Conservation (phyloP, 2,329 filamentous ascomycete species). For the Colletotrichum sublineola region DNA sequence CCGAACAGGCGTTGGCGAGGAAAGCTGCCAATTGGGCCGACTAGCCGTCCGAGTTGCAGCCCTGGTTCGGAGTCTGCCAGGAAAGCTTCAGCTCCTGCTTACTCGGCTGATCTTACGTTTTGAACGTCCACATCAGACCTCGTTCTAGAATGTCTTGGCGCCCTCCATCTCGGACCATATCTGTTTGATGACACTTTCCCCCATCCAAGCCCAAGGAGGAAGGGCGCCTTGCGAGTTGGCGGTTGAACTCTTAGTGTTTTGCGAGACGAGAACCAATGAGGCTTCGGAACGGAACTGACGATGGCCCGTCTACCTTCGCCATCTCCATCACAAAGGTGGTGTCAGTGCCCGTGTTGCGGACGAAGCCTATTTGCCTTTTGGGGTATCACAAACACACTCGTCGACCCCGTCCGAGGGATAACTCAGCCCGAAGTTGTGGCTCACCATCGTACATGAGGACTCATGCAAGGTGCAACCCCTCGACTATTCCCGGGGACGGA, state of each 20-base stretch:
- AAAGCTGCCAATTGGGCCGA: slow-evolving; percentile 13
- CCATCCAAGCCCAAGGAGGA: slow-evolving; percentile 13
- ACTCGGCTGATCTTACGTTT: slow-evolving; percentile 37
- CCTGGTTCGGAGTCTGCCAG: slow-evolving; percentile 14
- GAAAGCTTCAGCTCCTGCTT: slow-evolving; percentile 16
- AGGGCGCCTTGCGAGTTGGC: not conserved
- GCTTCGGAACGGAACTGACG: not conserved
- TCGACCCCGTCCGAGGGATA: not conserved
- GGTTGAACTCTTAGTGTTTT: not conserved
- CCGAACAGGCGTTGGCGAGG: not conserved
- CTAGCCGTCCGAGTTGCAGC: not conserved
- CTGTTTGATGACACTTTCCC: slow-evolving; percentile 7
- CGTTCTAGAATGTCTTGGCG: slow-evolving; percentile 33
- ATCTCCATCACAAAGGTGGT: not conserved
- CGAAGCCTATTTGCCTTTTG: not conserved
- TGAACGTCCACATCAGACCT: slow-evolving; percentile 26
- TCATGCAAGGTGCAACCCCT: not conserved
- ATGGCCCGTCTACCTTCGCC: not conserved
- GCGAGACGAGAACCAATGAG: slow-evolving; percentile 1
- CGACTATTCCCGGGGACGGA: not conserved
- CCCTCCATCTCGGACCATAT: not conserved
- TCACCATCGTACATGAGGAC: slow-evolving; percentile 1
- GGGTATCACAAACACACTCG: not conserved
- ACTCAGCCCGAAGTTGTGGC: not conserved
- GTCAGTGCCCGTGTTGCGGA: not conserved